These are phyloP conservation scores for Syzygium aqueum DNA, from an alignment of 345 rosid genomes.

Conservation along the genomic window DNA sequence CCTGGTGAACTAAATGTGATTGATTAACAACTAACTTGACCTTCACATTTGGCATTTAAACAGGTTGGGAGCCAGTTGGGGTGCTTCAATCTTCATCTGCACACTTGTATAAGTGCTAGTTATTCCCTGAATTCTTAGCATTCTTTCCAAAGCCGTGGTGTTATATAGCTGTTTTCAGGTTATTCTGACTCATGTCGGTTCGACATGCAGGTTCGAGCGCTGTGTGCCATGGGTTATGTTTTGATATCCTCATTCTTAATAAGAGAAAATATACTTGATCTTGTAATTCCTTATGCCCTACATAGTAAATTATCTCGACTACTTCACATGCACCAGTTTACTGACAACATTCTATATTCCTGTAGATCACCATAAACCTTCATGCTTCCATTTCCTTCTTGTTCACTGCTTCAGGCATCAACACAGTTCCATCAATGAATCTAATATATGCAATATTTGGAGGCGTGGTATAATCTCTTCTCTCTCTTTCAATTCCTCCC, in stretches of 20 bases:
- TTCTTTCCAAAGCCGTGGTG: slow-evolving; percentile 8
- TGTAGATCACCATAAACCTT: slow-evolving; percentile 84
- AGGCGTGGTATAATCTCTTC: slow-evolving; percentile 43
- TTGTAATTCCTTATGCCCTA: slow-evolving; percentile 32
- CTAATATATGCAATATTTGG: slow-evolving; percentile 70
- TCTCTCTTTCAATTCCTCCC: not conserved
- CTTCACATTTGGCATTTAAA: slow-evolving; percentile 7
- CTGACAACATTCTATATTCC: slow-evolving; percentile 6
- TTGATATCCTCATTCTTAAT: slow-evolving; percentile 78
- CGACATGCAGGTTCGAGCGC: slow-evolving; percentile 61
- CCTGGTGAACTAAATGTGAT: not conserved
- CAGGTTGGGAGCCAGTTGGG: slow-evolving; percentile 70
- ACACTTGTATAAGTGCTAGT: slow-evolving; percentile 49
- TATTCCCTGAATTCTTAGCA: slow-evolving; percentile 8
- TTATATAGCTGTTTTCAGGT: not conserved
- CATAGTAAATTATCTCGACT: not conserved
- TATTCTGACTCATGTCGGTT: slow-evolving; percentile 4
- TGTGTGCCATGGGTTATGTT: slow-evolving; percentile 78
- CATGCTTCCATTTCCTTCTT: slow-evolving; percentile 69
- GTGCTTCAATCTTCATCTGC: slow-evolving; percentile 68
- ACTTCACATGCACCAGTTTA: not conserved
- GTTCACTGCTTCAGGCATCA: slow-evolving; percentile 67
- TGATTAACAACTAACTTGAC: not conserved
- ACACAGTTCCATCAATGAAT: slow-evolving; percentile 73
- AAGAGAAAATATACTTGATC: slow-evolving; percentile 82